Base-by-base conservation (phyloP, 2,329 filamentous ascomycete species). In the Ilyonectria sp. region DNA sequence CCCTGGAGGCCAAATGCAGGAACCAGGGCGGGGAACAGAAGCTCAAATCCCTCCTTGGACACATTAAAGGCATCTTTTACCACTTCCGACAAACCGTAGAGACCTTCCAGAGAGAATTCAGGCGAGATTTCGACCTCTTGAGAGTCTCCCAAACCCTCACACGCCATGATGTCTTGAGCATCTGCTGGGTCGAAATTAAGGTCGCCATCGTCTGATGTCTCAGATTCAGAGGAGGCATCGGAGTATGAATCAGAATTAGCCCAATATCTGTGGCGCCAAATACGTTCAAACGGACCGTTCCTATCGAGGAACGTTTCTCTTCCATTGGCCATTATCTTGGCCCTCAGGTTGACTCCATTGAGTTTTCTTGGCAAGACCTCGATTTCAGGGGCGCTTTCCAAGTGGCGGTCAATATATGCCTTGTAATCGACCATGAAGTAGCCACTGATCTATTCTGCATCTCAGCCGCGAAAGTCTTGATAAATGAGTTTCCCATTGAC, bases 1-100 rank as follows among this genome's bases (percentile, higher is more conserved):
- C 43, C 50, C 40, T 44, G 35, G 19, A 65, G 49, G 2, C 49
- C 55, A 55, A 60, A 65, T 1, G 62, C 62, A 1, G 62, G 62
- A 8, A 65, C 33, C 1, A 59, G 26, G 19, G 62, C 56, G 2
- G 62, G 62, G 49, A 47, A 65, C 3, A 60, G 56, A 4, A 65
- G 55, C 9, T 40, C 7, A 15, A 59, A 54, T 13, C 55, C 49
- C 8, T 60, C 54, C 2, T 40, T 15, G 7, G 54, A 26, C 11
- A 64, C 5, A 26, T 17, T 11, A 26, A 58, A 64, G 6, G 6
- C 26, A 29, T 54, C 49, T 3, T 29, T 33, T 2, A 21, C 46
- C 9, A 33, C 23, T 26, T 35, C 29, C n/a, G 31, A 37, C 10
- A 64, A 40, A 8, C 46, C 19, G 1, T 9, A 29, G 1, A 64